A percentile compares a stretch with the other conserved stretches of the same genome.
phyloP scores from a whole-genome alignment of 2,329 filamentous ascomycete genomes.

The Myotisia sp. region DNA sequence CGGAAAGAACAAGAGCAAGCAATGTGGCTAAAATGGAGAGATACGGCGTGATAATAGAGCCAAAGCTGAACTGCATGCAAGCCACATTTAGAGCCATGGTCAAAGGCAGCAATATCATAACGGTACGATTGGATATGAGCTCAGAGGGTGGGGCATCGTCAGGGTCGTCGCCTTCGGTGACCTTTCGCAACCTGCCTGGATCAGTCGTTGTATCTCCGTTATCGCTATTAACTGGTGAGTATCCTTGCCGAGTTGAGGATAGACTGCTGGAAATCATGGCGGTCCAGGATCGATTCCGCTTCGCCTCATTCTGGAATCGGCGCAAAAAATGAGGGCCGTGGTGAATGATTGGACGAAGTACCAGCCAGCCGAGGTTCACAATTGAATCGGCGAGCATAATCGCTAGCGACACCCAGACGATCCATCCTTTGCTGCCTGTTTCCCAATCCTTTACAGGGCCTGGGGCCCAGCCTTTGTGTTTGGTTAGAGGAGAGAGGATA shows the following conservation, averaged over 20 bases:
- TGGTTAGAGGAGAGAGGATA: slow-evolving; percentile 75
- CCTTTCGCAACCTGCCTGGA: slow-evolving; percentile 15
- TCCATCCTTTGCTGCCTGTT: slow-evolving; percentile 90
- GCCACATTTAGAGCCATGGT: slow-evolving; percentile 68
- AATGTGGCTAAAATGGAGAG: slow-evolving; percentile 66
- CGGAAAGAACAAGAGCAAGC: slow-evolving; percentile 57
- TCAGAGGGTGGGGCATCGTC: slow-evolving; percentile 75
- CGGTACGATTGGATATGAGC: slow-evolving; percentile 57
- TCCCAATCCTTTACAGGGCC: slow-evolving; percentile 82
- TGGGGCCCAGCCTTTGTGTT: slow-evolving; percentile 74
- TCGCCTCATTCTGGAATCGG: slow-evolving; percentile 17
- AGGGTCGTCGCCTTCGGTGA: slow-evolving; percentile 22
- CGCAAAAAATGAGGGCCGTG: slow-evolving; percentile 28
- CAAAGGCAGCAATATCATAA: slow-evolving; percentile 58
- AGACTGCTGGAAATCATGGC: slow-evolving; percentile 11
- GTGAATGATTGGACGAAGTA: slow-evolving; percentile 47
- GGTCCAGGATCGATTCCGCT: slow-evolving; percentile 16
- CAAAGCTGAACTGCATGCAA: slow-evolving; percentile 73
- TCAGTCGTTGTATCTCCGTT: slow-evolving; percentile 21
- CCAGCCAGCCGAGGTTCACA: slow-evolving; percentile 69
- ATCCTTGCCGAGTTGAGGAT: slow-evolving; percentile 4
- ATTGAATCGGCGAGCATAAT: slow-evolving; percentile 95
- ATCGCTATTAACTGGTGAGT: slow-evolving; percentile 15
- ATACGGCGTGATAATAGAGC: slow-evolving; percentile 62
- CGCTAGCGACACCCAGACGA: slow-evolving; percentile 87